These are phyloP conservation scores for Aeschynomene evenia DNA, from an alignment of 306 rosid species.

Conservation along the genomic window DNA sequence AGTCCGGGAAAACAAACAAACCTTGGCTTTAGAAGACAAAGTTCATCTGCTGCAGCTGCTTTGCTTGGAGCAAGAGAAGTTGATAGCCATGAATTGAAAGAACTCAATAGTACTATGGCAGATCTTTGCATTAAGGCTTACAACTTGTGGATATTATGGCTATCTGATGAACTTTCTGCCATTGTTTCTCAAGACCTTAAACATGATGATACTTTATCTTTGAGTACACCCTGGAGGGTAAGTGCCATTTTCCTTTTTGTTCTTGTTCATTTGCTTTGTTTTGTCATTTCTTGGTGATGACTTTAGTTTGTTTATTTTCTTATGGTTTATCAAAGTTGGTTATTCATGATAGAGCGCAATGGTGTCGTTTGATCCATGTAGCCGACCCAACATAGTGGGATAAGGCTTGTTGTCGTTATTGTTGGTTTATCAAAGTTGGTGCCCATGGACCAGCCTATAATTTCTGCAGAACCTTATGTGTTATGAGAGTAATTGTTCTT, in stretches of 20 bases:
- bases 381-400: too few relatives aligned
- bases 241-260: slow-evolving; percentile 27
- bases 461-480: slow-evolving; percentile 9
- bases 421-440: background rate
- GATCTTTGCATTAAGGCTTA: slow-evolving; percentile 88
- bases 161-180: slow-evolving; percentile 73
- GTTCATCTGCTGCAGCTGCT: slow-evolving; percentile 66
- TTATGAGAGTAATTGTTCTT: slow-evolving; percentile 10
- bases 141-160: slow-evolving; percentile 86
- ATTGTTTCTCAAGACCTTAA: slow-evolving; percentile 63
- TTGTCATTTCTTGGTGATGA: slow-evolving; percentile 3
- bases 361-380: too few relatives aligned
- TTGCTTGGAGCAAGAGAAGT: slow-evolving; percentile 79
- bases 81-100: slow-evolving; percentile 77
- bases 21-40: slow-evolving; percentile 51
- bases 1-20: slow-evolving; percentile 50
- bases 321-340: background rate
- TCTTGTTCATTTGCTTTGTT: slow-evolving; percentile 13
- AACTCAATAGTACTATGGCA: slow-evolving; percentile 57
- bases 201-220: slow-evolving; percentile 74
- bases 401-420: too few relatives aligned
- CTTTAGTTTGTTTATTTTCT: slow-evolving; percentile 18
- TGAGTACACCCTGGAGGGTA: slow-evolving; percentile 84
- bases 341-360: too few relatives aligned
- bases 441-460: background rate